Evolutionary conservation across 2,329 filamentous ascomycete species (phyloP).

Genomic region (Apiospora pterosperma): DNA sequence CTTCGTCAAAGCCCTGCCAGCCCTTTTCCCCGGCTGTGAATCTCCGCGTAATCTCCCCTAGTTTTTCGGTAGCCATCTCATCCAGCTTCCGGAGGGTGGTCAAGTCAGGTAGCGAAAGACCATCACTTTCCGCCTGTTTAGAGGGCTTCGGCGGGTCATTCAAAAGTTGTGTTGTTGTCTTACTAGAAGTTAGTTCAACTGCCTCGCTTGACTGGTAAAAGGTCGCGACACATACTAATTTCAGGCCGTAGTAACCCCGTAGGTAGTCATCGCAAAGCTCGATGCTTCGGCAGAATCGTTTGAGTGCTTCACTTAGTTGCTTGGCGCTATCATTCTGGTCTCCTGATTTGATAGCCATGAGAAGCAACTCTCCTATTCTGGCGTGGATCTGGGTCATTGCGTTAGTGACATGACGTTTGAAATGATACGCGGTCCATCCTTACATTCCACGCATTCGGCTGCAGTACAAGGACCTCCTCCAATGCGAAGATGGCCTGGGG

Average conservation of each 20-base stretch:
- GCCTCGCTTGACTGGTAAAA: background rate
- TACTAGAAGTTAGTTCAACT: constrained; percentile 20
- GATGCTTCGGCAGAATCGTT: constrained; percentile 84
- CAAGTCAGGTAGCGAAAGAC: constrained; percentile 51
- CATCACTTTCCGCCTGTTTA: constrained; percentile 45
- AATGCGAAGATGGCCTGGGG: constrained; percentile 82
- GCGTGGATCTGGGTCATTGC: constrained; percentile 68
- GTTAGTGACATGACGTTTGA: constrained; percentile 24
- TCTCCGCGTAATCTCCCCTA: constrained; percentile 71
- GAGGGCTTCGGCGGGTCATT: constrained; percentile 37
- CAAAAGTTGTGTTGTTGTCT: constrained; percentile 51
- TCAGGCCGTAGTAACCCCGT: constrained; percentile 88
- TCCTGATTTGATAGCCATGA: constrained; percentile 57
- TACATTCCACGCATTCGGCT: constrained; percentile 95
- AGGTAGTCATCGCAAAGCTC: constrained; percentile 93
- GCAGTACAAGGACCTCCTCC: constrained; percentile 84
- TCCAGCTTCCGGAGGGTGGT: constrained; percentile 65
- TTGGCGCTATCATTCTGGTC: constrained; percentile 40
- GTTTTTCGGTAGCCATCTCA: constrained; percentile 68
- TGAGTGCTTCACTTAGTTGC: constrained; percentile 68
- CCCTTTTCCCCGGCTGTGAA: constrained; percentile 56
- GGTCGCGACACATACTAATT: constrained; percentile 55
- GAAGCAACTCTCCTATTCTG: constrained; percentile 77
- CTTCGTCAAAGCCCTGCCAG: constrained; percentile 70
- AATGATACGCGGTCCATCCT: constrained; percentile 27